phyloP scores from a whole-genome alignment of 2,329 filamentous ascomycete species.

The Botrytis hyacinthi region DNA sequence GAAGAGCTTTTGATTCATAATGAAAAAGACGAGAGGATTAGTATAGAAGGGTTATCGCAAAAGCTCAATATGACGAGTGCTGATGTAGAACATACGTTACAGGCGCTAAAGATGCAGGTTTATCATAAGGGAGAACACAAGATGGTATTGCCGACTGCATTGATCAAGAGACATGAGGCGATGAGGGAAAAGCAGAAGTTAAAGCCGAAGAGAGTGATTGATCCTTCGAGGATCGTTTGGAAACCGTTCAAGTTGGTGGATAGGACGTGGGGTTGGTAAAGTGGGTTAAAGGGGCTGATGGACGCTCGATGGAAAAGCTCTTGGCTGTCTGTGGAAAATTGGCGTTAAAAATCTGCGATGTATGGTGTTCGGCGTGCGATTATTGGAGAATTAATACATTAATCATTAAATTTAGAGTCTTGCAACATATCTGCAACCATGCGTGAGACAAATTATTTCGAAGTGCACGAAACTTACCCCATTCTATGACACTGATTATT shows the following conservation, averaged over 20 bases:
- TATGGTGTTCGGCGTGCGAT: background rate
- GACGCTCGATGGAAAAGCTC: background rate
- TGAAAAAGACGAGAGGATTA: conserved; percentile 68
- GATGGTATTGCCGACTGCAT: conserved; percentile 82
- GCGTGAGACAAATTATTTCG: background rate
- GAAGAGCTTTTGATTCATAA: conserved; percentile 76
- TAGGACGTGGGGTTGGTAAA: conserved; percentile 92
- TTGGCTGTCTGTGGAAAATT: background rate
- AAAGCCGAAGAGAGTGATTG: conserved; percentile 75
- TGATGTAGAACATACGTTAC: conserved; percentile 91
- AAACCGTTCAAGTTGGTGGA: conserved; percentile 88
- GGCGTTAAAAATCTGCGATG: background rate
- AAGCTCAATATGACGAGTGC: conserved; percentile 92
- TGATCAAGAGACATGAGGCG: conserved; percentile 63
- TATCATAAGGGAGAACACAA: conserved; percentile 98
- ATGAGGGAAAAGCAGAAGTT: conserved; percentile 76
- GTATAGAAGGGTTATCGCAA: conserved; percentile 79
- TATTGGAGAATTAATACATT: background rate
- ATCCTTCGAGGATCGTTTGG: conserved; percentile 80
- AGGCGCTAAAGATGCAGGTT: conserved; percentile 90
- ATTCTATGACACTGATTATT: background rate
- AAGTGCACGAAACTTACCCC: background rate
- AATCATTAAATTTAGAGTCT: background rate
- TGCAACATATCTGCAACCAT: background rate
- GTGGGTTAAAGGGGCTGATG: background rate